Conservation (phyloP, 2,329 filamentous ascomycete genomes). For the Pyricularia sp. region DNA sequence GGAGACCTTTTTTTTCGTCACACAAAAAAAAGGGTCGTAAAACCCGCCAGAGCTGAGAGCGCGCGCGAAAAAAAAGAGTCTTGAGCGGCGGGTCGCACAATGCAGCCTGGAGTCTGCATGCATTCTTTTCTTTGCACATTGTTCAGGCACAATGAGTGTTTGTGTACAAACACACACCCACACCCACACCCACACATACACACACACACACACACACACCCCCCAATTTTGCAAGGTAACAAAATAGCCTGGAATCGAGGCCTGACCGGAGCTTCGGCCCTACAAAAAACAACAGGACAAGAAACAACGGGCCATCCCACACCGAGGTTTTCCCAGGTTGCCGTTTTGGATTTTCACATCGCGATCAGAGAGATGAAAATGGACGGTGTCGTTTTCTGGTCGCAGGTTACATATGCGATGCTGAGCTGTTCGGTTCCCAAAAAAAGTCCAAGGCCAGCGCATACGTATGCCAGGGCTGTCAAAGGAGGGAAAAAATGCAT, state of each 20-base stretch:
- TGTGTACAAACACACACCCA: neutral
- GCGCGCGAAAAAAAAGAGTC: neutral
- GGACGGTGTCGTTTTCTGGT: neutral
- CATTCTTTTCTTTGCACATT: neutral
- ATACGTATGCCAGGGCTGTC: neutral
- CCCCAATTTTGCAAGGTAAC: neutral
- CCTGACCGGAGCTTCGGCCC: neutral
- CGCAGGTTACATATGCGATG: neutral
- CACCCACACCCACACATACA: neutral
- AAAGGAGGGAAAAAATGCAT: too few relatives aligned
- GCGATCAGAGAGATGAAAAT: neutral
- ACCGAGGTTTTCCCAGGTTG: too few relatives aligned
- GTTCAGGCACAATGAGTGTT: neutral
- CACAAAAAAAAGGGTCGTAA: neutral
- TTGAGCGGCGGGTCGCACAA: neutral
- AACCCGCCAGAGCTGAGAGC: neutral
- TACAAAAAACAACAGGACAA: neutral
- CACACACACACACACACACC: neutral
- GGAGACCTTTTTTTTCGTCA: neutral
- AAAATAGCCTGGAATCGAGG: neutral
- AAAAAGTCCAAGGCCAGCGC: neutral
- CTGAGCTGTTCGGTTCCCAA: neutral
- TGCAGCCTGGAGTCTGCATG: neutral
- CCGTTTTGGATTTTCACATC: too few relatives aligned
- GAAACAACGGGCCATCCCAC: neutral